Percentiles rank a stretch among this genome's conserved stretches.
Evolutionary conservation across 305 asterid species (phyloP).

Genomic region (Solanum hybrid): DNA sequence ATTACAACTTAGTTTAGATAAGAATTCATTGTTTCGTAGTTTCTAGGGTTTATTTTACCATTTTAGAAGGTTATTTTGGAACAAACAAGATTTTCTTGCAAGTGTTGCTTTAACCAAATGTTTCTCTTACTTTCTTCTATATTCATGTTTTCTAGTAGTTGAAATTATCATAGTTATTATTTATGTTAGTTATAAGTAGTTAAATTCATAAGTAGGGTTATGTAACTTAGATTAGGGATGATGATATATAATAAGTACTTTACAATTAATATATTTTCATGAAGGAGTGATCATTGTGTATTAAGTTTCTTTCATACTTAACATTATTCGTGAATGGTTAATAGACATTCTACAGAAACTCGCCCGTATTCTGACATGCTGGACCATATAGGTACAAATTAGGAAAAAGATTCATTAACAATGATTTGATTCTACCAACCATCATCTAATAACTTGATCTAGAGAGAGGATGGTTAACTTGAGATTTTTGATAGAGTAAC

Average conservation of each 20-base stretch:
- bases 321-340: background rate
- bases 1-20: background rate
- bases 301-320: background rate
- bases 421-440: background rate
- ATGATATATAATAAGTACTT: background rate
- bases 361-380: background rate
- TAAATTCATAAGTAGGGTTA: background rate
- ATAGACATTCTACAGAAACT: background rate
- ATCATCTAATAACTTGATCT: background rate
- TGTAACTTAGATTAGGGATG: background rate
- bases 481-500: background rate
- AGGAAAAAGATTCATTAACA: background rate
- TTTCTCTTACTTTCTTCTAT: no score
- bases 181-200: background rate
- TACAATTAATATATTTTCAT: background rate
- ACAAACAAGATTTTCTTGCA: background rate
- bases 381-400: background rate
- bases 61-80: background rate
- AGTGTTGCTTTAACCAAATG: background rate
- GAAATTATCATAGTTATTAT: no score
- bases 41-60: background rate
- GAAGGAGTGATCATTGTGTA: background rate
- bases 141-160: background rate
- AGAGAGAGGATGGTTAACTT: background rate
- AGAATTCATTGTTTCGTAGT: background rate